phyloP scores from a whole-genome alignment of 106 monocot genomes.

The Alisma plantagoaquatica region DNA sequence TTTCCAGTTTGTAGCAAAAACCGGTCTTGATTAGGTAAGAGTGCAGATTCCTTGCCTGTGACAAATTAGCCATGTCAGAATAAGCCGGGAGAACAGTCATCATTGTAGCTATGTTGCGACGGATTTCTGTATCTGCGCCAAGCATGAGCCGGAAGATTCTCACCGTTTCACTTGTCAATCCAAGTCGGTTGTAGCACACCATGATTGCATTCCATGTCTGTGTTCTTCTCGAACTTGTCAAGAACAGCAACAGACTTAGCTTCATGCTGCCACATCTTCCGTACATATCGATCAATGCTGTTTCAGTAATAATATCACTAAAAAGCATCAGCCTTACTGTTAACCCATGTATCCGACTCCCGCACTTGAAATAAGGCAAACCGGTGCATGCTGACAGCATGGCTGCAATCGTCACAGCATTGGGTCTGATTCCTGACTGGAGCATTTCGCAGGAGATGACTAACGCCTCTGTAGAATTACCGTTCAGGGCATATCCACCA shows the following conservation, averaged over 20 bases:
- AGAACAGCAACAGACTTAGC: constrained; percentile 19
- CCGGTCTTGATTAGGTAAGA: constrained; percentile 34
- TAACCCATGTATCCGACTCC: constrained; percentile 41
- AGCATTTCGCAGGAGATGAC: constrained; percentile 31
- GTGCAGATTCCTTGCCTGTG: constrained; percentile 37
- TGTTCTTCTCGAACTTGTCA: constrained; percentile 26
- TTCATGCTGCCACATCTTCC: constrained; percentile 24
- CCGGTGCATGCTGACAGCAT: constrained; percentile 42
- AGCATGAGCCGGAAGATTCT: constrained; percentile 30
- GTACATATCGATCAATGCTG: constrained; percentile 60
- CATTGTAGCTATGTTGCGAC: constrained; percentile 41
- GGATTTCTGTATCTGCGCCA: too few species aligned
- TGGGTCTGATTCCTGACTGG: constrained; percentile 26
- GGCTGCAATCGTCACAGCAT: constrained; percentile 47
- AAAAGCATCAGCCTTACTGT: constrained; percentile 39
- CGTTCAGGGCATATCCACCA: constrained; percentile 41
- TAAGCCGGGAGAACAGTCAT: constrained; percentile 62
- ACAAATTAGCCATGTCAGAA: constrained; percentile 31
- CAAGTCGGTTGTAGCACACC: constrained; percentile 30
- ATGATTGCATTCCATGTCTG: constrained; percentile 75
- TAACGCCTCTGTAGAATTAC: constrained; percentile 19
- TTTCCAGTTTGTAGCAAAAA: constrained; percentile 22
- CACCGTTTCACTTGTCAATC: constrained; percentile 19
- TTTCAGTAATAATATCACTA: constrained; percentile 47
- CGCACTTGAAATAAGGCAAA: constrained; percentile 17